Conservation (phyloP, 352 stramenopile genomes). For the Nothophytophthora sp. region DNA sequence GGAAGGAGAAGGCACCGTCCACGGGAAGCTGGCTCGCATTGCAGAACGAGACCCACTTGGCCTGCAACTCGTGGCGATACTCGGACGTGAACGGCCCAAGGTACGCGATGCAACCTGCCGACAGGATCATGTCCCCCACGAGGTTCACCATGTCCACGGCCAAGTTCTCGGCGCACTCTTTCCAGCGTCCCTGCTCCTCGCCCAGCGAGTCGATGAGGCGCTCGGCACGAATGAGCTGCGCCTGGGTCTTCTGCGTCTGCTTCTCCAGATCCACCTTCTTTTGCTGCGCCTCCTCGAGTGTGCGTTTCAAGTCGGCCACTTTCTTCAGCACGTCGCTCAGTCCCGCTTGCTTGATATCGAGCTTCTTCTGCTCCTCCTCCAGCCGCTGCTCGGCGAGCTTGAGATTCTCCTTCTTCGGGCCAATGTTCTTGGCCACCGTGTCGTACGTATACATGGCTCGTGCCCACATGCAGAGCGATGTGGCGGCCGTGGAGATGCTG, state of each 20-base stretch:
- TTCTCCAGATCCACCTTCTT: conserved; percentile 93
- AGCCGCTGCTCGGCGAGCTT: conserved; percentile 88
- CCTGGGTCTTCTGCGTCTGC: conserved; percentile 85
- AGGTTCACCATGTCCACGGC: conserved; percentile 89
- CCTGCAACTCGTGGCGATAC: conserved; percentile 81
- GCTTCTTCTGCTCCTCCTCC: conserved; percentile 79
- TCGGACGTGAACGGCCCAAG: conserved; percentile 91
- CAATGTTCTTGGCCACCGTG: conserved; percentile 93
- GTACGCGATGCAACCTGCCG: conserved; percentile 92
- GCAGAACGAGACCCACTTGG: conserved; percentile 85
- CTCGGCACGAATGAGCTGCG: conserved; percentile 89
- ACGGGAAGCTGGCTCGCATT: conserved; percentile 83
- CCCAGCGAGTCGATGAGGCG: conserved; percentile 90
- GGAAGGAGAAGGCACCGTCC: conserved; percentile 83
- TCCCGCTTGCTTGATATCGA: conserved; percentile 88
- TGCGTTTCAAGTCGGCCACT: conserved; percentile 89
- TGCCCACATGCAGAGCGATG: conserved; percentile 94
- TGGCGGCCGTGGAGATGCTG: conserved; percentile 90
- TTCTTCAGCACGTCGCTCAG: conserved; percentile 81
- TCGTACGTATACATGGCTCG: conserved; percentile 95
- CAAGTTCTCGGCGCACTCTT: conserved; percentile 75
- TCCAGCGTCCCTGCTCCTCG: conserved; percentile 92
- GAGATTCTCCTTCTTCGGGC: conserved; percentile 92
- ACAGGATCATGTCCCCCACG: conserved; percentile 93
- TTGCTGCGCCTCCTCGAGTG: conserved; percentile 86